Evolutionary conservation across 2,329 filamentous ascomycete species (phyloP), one percentile per base, ranked within the genome.

Genomic region (Fusarium pseudoanthophilum): DNA sequence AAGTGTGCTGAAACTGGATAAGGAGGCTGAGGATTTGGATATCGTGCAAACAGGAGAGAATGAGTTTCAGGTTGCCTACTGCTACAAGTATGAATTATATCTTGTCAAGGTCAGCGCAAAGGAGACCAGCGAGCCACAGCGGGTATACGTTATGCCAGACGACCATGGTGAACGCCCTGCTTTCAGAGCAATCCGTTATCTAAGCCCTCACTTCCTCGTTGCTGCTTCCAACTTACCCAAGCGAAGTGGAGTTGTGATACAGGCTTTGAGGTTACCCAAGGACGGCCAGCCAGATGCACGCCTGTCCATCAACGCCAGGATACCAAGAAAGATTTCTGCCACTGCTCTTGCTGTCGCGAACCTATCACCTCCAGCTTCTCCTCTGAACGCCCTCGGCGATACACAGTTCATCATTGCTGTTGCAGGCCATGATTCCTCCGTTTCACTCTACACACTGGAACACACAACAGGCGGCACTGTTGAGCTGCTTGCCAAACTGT

Each of bases 331-430:
- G 61, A 89, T 96, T 70, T 92, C 91, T 64, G 93, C 93, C 8
- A 92, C 93, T 0, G 92, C 92, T 15, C 86, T 98, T 57, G 93
- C 96, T 57, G 90, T 95, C 56, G 90, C 90, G 67, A 90, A 92
- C 65, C 87, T 98, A 15, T 87, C 88, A 15, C 87, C 85, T 9
- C 84, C 88, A 11, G 81, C 86, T 10, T 84, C 88, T 16, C 83
- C 87, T 0, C 84, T 87, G 24, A 75, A 79, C 3, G 83, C 87
- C 2, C 82, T 90, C 58, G 89, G 88, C 59, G 90, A 92, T 67
- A 89, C 91, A 52, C 94, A 98, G 82, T 92, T 94, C 73, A 89
- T 92, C 52, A 87, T 97, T 73, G 95, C 95, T 11, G 90, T 97
- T 20, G 93, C 93, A 6, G 92, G 92, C 14, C 92, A 93, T 76